Evolutionary conservation across 306 rosid genomes (phyloP), one percentile per base, ranked within the genome.

Genomic region (Sphenostylis stenocarpa): DNA sequence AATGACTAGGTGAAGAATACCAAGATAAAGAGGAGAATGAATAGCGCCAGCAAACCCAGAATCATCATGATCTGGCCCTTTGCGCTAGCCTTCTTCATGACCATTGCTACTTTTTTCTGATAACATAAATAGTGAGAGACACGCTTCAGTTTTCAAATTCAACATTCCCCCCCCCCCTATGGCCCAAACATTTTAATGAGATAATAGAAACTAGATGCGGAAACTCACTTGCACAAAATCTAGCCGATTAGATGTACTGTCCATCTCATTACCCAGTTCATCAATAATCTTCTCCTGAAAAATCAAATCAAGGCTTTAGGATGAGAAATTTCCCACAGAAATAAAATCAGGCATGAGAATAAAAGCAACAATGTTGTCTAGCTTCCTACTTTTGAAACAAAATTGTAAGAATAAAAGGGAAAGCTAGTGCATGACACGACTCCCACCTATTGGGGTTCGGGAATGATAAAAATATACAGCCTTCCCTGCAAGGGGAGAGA

Each of bases 201-300:
- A 69, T 8, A 62, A 63, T 38, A 17, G n/a, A 83, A 79, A 56
- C 73, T 55, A 47, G 20, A 72, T 7, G 80, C 72, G 65, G 66
- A 83, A 78, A 82, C 97, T 84, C 80, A 96, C 99, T 88, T 96
- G 99, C 75, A 96, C 98, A 79, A 96, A 96, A 87, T 96, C 97
- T 19, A 96, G 88, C 61, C 99, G 98, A 69, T 91, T 91, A 60
- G 98, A 87, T 68, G 99, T 95, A 80, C 94, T 77, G 80, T 95
- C 99, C 98, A 96, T 89, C 81, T 96, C 99, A 71, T 31, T 80
- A 39, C 96, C 99, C 73, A 96, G 88, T 4, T 96, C 98, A 70
- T 89, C 99, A 14, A 93, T 15, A 81, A 96, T 88, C 84, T 70
- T 96, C 68, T 96, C 99, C 98, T 96, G 96, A 39, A 87, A 73